Base-by-base conservation (phyloP, 345 rosid species). In the Arabidopsis arenosa region DNA sequence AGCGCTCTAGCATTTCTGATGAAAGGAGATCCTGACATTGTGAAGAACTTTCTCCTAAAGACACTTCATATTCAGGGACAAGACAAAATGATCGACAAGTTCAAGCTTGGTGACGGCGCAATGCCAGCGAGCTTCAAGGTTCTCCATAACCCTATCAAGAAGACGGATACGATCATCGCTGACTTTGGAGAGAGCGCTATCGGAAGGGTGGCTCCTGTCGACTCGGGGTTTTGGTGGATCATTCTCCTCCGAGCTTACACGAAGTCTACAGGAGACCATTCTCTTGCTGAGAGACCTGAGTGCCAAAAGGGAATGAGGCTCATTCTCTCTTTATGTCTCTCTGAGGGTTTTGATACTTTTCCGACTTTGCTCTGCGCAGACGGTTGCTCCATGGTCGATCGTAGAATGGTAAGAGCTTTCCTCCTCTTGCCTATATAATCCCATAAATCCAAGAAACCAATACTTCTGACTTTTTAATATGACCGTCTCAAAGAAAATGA, bases 181-280 rank as follows among this genome's bases (percentile, higher is more conserved):
- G 97, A 91, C 74, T 91, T 89, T 73, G 94, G 94, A 41, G 97
- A 87, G 85, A 87, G 86, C 56, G 94, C 97, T 18, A 91, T 91
- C 47, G 97, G 94, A 72, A 84, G 97, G 41, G 97, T 91, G 70
- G 97, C 97, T 53, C 92, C 97, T 1, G 92, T 91, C 17, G 92
- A 91, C 73, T 91, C 92, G 51, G 92, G 97, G 41, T 91, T 91
- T 79, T 91, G 94, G 97, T 91, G 97, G 97, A 89, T 91, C 70
- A 91, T 91, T 74, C 86, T 91, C 67, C 90, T 91, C 36, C 88
- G 97, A 51, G 92, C 97, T 13, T 91, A 91, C 63, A 87, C 94
- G 10, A 91, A 91, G 64, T 85, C 93, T 43, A 91, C 94, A 0
- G 92, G 93, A 37, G 94, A 89, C 77, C 80, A 66, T 62, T 69